Evolutionary conservation across 2,329 filamentous ascomycete genomes (phyloP), one percentile per base, ranked within the genome.

Genomic region (Venturia asperata): DNA sequence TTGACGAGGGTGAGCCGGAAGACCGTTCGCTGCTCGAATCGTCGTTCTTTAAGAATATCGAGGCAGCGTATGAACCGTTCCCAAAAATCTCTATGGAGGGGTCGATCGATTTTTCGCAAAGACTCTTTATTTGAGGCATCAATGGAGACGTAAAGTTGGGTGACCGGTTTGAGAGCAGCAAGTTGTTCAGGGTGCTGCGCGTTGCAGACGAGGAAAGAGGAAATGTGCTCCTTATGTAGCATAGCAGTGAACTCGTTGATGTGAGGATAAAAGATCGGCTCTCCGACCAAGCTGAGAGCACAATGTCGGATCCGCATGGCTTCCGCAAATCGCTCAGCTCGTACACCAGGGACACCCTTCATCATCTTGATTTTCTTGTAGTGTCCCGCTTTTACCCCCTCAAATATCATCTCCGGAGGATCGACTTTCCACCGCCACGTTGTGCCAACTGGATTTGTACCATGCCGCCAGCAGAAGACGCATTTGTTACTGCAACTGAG

Each of bases 321-420:
- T 78, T 97, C 94, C 7, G 88, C 86, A 72, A 96, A 97, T 3
- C 94, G 85, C 76, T 97, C 93, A 0, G 92, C 90, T 13, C 93
- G 85, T 4, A 97, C 91, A 5, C 94, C 94, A 0, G 94, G 93
- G 0, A 97, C 90, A 63, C 93, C 94, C 63, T 91, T 89, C 82
- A 97, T 84, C 89, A 95, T 94, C 76, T 96, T 96, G 78, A 97
- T 97, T 78, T 97, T 97, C 73, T 93, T 88, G 81, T 97, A 97
- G 76, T 97, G 94, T 19, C 89, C 90, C 66, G 88, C 87, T 74
- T 95, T 96, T 68, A 96, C 91, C 61, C 93, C 93, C 45, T 89
- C 80, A 73, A 97, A 96, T 70, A 97, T 96, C 71, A 92, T 76
- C 30, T 96, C 89, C 0, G 93, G 92, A 0, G 91, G 88, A 73